Conservation (phyloP, 805 yeast species). For the Saccharomycopsis guyanensis region DNA sequence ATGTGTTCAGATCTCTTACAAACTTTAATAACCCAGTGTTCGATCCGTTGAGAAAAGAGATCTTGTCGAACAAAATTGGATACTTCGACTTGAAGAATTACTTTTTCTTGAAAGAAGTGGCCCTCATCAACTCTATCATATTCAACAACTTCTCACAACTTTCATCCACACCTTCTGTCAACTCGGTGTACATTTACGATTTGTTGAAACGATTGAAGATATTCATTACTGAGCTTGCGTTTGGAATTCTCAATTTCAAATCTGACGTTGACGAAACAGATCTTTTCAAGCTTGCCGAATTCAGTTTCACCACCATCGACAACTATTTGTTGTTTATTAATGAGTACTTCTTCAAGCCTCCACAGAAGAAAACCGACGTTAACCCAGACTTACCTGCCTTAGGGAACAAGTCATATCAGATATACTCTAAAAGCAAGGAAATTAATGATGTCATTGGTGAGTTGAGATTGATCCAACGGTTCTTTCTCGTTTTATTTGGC, state of each 20-base stretch:
- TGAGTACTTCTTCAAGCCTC: constrained; percentile 22
- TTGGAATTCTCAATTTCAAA: constrained; percentile 21
- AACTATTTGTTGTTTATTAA: constrained; percentile 26
- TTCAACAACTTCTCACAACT: constrained; percentile 25
- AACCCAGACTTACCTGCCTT: constrained; percentile 12
- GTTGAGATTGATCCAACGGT: constrained; percentile 40
- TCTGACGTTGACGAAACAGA: constrained; percentile 22
- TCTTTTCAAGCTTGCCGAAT: constrained; percentile 33
- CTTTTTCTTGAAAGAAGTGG: constrained; percentile 33
- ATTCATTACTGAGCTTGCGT: constrained; percentile 36
- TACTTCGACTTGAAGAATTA: constrained; percentile 27
- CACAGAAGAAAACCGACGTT: constrained; percentile 22
- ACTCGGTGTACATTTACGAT: constrained; percentile 34
- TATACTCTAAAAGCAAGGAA: constrained; percentile 18
- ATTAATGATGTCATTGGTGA: constrained; percentile 40
- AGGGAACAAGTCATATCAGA: constrained; percentile 16
- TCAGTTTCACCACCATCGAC: constrained; percentile 34
- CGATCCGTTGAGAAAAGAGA: constrained; percentile 9
- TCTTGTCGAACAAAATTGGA: constrained; percentile 12
- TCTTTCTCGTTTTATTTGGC: constrained; percentile 34
- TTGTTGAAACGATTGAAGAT: constrained; percentile 28
- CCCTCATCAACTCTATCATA: constrained; percentile 30
- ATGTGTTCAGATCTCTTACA: constrained; percentile 14
- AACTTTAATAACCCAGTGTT: constrained; percentile 15
- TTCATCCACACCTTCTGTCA: constrained; percentile 34